Evolutionary conservation across 495 filamentous ascomycete genomes (phyloP).

Genomic region (Penicillium paxilli): DNA sequence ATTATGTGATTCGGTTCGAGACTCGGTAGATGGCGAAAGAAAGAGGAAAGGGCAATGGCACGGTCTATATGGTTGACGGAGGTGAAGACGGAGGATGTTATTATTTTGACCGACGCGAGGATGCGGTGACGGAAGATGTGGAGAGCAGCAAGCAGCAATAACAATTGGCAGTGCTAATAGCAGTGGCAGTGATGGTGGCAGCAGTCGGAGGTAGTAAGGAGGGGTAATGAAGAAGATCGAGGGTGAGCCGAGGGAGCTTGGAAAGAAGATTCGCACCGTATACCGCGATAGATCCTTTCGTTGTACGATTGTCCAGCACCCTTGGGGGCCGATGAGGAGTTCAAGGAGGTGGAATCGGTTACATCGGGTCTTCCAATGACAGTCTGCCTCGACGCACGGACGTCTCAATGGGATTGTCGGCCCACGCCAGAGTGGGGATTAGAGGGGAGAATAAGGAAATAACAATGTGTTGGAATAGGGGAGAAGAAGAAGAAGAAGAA

Average conservation of each 20-base stretch:
- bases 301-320: conserved; percentile 15
- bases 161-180: too few species aligned
- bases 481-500: neutral
- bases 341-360: conserved; percentile 35
- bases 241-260: neutral
- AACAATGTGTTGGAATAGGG: conserved; percentile 1
- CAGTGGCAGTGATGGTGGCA: too few species aligned
- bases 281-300: conserved; percentile 6
- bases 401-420: conserved; percentile 9
- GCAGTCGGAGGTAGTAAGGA: too few species aligned
- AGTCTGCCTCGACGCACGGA: conserved; percentile 15
- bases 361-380: conserved; percentile 35
- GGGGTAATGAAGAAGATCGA: neutral
- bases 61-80: neutral
- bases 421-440: conserved; percentile 1
- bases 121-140: neutral
- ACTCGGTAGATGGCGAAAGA: neutral
- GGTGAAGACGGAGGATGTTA: neutral
- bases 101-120: neutral
- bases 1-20: neutral
- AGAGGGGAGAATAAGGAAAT: neutral
- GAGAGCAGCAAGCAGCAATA: too few species aligned
- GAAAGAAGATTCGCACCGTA: neutral
- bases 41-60: neutral
- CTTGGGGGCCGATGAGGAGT: conserved; percentile 28